Percentiles rank a stretch among this genome's conserved stretches.
Evolutionary conservation across 345 rosid species (phyloP).

Genomic region (Excoecaria agallocha): DNA sequence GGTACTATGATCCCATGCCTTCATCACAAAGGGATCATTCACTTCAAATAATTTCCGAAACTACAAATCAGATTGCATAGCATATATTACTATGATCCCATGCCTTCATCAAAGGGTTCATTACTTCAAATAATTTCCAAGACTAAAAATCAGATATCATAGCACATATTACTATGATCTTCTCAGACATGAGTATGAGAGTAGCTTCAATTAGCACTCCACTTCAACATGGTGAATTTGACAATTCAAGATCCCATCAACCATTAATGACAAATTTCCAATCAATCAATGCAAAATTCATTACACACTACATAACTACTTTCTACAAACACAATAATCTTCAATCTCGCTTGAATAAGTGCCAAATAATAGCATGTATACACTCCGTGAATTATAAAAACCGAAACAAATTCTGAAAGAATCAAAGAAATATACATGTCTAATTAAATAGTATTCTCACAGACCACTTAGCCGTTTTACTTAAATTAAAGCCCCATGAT

Average conservation of each 20-base stretch:
- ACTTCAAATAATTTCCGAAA: slow-evolving; percentile 45
- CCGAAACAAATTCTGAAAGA: background rate
- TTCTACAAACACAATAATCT: background rate
- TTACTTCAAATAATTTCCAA: no score
- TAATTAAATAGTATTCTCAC: no score
- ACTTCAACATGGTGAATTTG: background rate
- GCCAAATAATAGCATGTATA: no score
- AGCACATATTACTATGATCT: no score
- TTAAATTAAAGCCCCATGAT: no score
- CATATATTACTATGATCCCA: background rate
- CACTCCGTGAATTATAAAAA: no score
- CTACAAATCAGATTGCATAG: background rate
- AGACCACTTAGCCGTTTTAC: no score
- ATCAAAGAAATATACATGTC: no score
- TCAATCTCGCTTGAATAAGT: no score
- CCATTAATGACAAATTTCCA: background rate
- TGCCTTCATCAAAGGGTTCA: no score
- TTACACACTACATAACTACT: background rate
- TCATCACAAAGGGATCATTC: slow-evolving; percentile 95
- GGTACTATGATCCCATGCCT: slow-evolving; percentile 52
- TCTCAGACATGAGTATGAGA: no score
- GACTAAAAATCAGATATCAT: background rate
- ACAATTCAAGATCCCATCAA: no score
- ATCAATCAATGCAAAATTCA: background rate
- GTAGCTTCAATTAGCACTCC: background rate